A percentile compares a stretch with the other conserved stretches of the same genome.
phyloP scores from a whole-genome alignment of 345 rosid species.

The Leavenworthia alabamica region DNA sequence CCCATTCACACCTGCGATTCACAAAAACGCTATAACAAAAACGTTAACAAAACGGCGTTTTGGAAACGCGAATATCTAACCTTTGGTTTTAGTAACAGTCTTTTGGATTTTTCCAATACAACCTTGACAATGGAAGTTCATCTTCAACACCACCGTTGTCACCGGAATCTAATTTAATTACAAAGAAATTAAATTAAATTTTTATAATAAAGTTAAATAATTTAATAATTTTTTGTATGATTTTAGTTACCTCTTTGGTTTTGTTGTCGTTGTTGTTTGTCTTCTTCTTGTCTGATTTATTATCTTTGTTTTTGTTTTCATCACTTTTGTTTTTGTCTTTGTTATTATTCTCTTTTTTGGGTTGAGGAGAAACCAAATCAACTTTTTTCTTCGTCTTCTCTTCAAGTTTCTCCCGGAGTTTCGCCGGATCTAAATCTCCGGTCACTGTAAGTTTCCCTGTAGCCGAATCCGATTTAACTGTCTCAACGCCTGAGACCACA shows the following conservation, averaged over 20 bases:
- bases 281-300: constrained; percentile 39
- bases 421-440: constrained; percentile 63
- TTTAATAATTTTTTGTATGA: too few relatives aligned
- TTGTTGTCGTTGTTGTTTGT: constrained; percentile 35
- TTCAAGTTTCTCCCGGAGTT: constrained; percentile 36
- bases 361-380: constrained; percentile 39
- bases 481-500: constrained; percentile 51
- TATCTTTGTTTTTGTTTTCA: too few relatives aligned
- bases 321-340: constrained; percentile 37
- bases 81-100: constrained; percentile 38
- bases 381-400: constrained; percentile 53
- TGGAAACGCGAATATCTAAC: constrained; percentile 29
- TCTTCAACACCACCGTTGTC: constrained; percentile 53
- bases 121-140: constrained; percentile 54
- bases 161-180: constrained; percentile 42
- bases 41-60: background rate
- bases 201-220: background rate
- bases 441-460: constrained; percentile 58
- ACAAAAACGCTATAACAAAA: background rate
- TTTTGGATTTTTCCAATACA: constrained; percentile 49
- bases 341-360: constrained; percentile 36
- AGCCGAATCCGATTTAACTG: constrained; percentile 49
- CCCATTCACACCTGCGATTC: constrained; percentile 45
- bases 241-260: constrained; percentile 15
- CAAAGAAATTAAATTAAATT: background rate